A percentile compares a stretch with the other conserved stretches of the same genome.
These are phyloP conservation scores for Ananas comosus DNA, from an alignment of 176 grass and related monocot genomes.

Conservation along the genomic window DNA sequence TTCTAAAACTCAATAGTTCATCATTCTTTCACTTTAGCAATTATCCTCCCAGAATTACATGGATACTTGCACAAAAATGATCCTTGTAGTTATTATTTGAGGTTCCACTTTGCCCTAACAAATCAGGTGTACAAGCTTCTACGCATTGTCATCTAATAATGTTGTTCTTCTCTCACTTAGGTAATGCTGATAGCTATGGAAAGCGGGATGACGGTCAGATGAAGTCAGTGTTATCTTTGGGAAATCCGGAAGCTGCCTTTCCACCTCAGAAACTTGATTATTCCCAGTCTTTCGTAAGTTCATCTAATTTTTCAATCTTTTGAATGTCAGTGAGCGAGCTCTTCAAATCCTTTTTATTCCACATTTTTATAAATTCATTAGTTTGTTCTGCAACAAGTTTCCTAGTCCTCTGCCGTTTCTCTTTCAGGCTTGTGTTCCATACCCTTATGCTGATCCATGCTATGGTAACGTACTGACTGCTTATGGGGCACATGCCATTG, in stretches of 20 bases:
- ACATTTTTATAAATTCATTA: slow-evolving; percentile 18
- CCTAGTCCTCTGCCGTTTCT: not conserved
- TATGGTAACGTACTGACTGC: slow-evolving; percentile 47
- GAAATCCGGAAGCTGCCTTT: slow-evolving; percentile 42
- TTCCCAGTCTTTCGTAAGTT: slow-evolving; percentile 51
- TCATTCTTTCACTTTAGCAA: not conserved
- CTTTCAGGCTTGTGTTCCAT: slow-evolving; percentile 53
- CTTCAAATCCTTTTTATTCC: slow-evolving; percentile 23
- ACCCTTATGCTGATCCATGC: slow-evolving; percentile 63
- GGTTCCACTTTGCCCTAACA: not conserved
- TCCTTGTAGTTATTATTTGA: not conserved
- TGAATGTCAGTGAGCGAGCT: slow-evolving; percentile 11
- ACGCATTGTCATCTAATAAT: not conserved
- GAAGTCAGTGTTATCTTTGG: slow-evolving; percentile 65
- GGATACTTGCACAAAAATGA: not conserved
- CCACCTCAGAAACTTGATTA: slow-evolving; percentile 44
- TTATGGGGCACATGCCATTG: slow-evolving; percentile 54
- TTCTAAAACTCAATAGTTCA: not conserved
- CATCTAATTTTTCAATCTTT: slow-evolving; percentile 10
- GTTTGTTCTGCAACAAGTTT: not conserved
- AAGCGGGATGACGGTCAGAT: slow-evolving; percentile 52
- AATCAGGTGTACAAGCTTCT: not conserved
- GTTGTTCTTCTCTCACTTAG: slow-evolving; percentile 20
- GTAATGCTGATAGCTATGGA: slow-evolving; percentile 30
- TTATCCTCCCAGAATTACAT: not conserved